Base-by-base conservation (phyloP, 1,284 basidiomycete species). In the Caloboletus inedulis region DNA sequence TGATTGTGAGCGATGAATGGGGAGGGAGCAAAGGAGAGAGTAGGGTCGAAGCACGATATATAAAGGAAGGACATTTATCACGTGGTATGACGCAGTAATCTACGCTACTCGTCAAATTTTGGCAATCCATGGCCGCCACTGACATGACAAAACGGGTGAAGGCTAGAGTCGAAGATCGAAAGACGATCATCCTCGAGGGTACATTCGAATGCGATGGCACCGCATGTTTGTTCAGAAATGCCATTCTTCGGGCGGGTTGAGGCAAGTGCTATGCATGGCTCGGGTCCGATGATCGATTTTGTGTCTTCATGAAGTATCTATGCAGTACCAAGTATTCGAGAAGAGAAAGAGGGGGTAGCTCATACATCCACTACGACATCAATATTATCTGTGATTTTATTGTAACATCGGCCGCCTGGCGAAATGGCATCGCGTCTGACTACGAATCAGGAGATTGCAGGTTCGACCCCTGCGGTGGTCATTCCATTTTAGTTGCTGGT, bases 391-490 rank as follows among this genome's bases (percentile, higher is more conserved):
- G 12, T 36, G 4, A 12, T 12, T 5, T 18, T 1, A 8, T 4
- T 35, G 4, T 35, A 4, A 14, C 14, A 40, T 40, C 21, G 78
- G 77, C 78, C 74, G 79, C 76, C 77, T 80, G 78, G 78, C 78
- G 78, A 78, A 80, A 80, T 81, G 79, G 79, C 77, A 80, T 78
- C 78, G 79, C 79, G 78, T 81, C 77, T 78, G 78, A 81, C 79
- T 80, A 79, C 78, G 78, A 80, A 66, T 82, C 81, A 83, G 81
- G 81, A 83, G 80, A 81, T 81, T 82, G 79, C 79, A 83, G 79
- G 81, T 82, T 82, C 80, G 65, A 68, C 34, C 62, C 62, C 62
- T 64, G 65, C 63, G 65, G 62, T 58, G 65, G 62, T 68, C 23
- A 40, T 23, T 23, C 21, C n/a, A n/a, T 41, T 39, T 39, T 39